Conservation (phyloP, 495 filamentous ascomycete species). For the Lasiosphaeriaceae sp. region DNA sequence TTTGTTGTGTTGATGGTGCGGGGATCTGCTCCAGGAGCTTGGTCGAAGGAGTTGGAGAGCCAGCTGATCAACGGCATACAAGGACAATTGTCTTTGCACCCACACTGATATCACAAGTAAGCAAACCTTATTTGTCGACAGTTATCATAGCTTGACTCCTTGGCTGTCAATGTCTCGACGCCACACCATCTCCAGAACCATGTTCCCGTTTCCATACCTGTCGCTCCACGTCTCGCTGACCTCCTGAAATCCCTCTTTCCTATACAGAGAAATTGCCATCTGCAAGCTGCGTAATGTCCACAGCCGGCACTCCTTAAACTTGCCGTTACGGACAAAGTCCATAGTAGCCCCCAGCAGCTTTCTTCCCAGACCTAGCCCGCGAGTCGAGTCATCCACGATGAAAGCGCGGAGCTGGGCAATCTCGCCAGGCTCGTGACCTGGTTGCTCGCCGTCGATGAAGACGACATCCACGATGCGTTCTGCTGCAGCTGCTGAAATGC, state of each 20-base stretch:
- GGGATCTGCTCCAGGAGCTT: no score
- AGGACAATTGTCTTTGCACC: no score
- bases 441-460: slow-evolving; percentile 27
- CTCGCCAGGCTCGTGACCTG: not conserved
- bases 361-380: slow-evolving; percentile 24
- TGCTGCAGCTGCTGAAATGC: not conserved
- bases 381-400: slow-evolving; percentile 25
- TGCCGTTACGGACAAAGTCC: slow-evolving; percentile 23
- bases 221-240: slow-evolving; percentile 8
- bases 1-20: no score
- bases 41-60: no score
- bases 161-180: not conserved
- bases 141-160: not conserved
- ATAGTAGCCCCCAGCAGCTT: slow-evolving; percentile 25
- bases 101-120: no score
- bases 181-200: slow-evolving; percentile 20
- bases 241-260: slow-evolving; percentile 20
- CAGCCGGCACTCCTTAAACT: slow-evolving; percentile 24
- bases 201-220: slow-evolving; percentile 7
- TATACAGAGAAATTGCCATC: slow-evolving; percentile 24
- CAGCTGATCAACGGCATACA: no score
- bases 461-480: slow-evolving; percentile 24
- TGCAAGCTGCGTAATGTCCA: slow-evolving; percentile 17
- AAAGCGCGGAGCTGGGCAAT: slow-evolving; percentile 26
- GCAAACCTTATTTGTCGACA: no score